Evolutionary conservation across 345 rosid genomes (phyloP), one percentile per base, ranked within the genome.

Genomic region (Hirschfeldia incana): DNA sequence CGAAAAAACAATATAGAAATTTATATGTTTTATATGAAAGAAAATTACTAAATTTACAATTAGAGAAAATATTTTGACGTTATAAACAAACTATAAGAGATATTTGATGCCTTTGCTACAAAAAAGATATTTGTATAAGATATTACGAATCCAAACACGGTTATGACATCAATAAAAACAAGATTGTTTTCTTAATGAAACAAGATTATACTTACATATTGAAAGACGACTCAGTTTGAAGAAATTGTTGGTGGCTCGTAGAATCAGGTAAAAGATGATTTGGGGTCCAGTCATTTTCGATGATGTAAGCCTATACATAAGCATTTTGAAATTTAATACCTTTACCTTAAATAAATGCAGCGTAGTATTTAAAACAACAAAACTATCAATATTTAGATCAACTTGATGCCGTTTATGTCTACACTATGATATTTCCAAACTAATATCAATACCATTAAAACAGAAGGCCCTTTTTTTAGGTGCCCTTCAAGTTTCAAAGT

Each of bases 281-380:
- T 15, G 53, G 16, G 15, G 53, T 44, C 53, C 57, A 53, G 16
- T 15, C 27, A 53, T 53, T 53, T 49, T 49, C 2, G 57, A 49
- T 64, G 46, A 16, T 64, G 68, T 64, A 64, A 64, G 59, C 59
- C 59, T 53, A 16, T 53, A 53, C 76, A 70, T 78, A 71, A 78
- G 76, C 81, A 78, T 17, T 34, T 51, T 62, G 10, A 36, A 74
- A n/a, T 67, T 69, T 36, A 82, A 77, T 68, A 90, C 76, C 8
- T 85, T 89, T 76, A 33, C 63, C 44, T 46, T 28, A 65, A 6
- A 27, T 32, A 70, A 16, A 65, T 39, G 51, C 42, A 71, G 67
- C 46, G 49, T 78, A 32, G 55, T 71, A 37, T 36, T 55, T 28
- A 61, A 89, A 37, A 32, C 86, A 3, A 44, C 17, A n/a, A 49